These are phyloP conservation scores for Blastomyces emzantsi DNA, from an alignment of 2,329 filamentous ascomycete genomes.

Conservation along the genomic window DNA sequence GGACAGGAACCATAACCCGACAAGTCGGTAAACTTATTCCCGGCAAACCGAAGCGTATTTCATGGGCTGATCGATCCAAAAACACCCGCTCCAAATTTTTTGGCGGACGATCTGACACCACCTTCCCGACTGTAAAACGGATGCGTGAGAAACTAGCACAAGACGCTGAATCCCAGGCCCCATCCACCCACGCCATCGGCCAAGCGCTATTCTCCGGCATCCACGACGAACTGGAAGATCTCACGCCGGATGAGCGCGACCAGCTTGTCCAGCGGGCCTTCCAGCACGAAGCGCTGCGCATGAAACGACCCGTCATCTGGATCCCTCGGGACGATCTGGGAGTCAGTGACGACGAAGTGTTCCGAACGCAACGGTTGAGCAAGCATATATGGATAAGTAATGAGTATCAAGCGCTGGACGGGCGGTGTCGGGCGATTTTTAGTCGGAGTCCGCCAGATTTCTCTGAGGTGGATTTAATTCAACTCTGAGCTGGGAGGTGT, in stretches of 20 bases:
- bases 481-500: constrained; percentile 43
- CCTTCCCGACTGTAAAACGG: constrained; percentile 26
- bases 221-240: constrained; percentile 87
- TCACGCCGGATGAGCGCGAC: constrained; percentile 84
- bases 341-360: constrained; percentile 84
- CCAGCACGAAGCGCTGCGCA: constrained; percentile 77
- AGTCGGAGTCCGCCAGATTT: constrained; percentile 81
- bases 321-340: constrained; percentile 85
- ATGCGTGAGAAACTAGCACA: constrained; percentile 31
- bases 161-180: constrained; percentile 62
- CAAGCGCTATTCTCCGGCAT: constrained; percentile 79
- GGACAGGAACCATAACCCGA: constrained; percentile 13
- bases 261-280: constrained; percentile 79
- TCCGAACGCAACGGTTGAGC: constrained; percentile 64
- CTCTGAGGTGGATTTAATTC: constrained; percentile 77
- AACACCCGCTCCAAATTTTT: constrained; percentile 36
- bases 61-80: constrained; percentile 38
- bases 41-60: constrained; percentile 20
- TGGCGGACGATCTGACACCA: constrained; percentile 26
- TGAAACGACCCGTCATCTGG: constrained; percentile 82
- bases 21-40: constrained; percentile 21
- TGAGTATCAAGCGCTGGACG: constrained; percentile 79
- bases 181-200: constrained; percentile 51
- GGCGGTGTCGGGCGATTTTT: constrained; percentile 73
- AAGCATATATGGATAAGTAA: constrained; percentile 87